A percentile compares a stretch with the other conserved stretches of the same genome.
Conservation (phyloP, 1,284 basidiomycete genomes). For the Tetrapyrgos nigripes region DNA sequence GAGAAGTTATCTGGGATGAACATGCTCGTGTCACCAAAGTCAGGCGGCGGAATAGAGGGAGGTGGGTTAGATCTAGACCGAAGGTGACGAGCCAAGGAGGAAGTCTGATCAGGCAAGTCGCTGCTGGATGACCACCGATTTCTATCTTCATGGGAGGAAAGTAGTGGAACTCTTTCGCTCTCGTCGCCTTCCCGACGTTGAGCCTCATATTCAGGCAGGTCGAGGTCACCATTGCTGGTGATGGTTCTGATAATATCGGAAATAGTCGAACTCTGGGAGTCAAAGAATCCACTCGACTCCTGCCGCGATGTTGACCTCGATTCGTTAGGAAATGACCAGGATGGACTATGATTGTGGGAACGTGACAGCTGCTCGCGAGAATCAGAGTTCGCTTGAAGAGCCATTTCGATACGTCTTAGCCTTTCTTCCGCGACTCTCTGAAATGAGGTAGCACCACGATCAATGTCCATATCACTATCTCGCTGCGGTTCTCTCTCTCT, state of each 20-base stretch:
- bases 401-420: too few relatives aligned
- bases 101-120: too few relatives aligned
- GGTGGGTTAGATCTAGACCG: constrained; percentile 3
- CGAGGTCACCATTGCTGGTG: constrained; percentile 4
- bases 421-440: too few relatives aligned
- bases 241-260: constrained; percentile 20
- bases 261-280: constrained; percentile 17
- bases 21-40: constrained; percentile 9
- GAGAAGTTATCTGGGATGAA: not conserved
- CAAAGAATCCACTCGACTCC: constrained; percentile 12
- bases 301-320: not conserved
- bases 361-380: not conserved
- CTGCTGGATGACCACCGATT: not conserved
- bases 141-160: too few relatives aligned
- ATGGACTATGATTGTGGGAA: constrained; percentile 7
- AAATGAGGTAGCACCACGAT: too few relatives aligned
- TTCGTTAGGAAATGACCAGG: constrained; percentile 6
- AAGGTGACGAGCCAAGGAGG: too few relatives aligned
- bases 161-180: too few relatives aligned
- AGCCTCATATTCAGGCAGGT: not conserved
- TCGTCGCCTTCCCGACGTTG: too few relatives aligned
- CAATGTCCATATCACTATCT: too few relatives aligned
- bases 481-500: too few relatives aligned
- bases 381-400: not conserved
- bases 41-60: constrained; percentile 20